Percentiles rank a stretch among this genome's conserved stretches.
Conservation (phyloP, 2,329 filamentous ascomycete genomes). For the Sporothrix schenckii region DNA sequence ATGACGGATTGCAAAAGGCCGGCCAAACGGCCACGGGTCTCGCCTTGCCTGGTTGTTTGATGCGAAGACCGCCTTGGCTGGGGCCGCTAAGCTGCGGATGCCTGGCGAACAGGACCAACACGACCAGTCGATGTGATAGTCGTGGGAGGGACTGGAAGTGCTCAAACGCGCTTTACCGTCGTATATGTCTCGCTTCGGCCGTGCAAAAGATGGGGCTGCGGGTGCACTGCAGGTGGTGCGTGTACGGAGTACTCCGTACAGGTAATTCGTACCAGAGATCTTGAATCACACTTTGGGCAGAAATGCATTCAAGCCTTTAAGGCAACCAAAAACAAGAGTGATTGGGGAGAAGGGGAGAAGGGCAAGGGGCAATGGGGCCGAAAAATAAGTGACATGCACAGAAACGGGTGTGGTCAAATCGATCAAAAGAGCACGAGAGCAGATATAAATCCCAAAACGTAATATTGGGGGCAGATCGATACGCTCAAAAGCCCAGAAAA, state of each 20-base stretch:
- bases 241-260: background rate
- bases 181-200: constrained; percentile 21
- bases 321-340: background rate
- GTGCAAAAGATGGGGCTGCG: constrained; percentile 15
- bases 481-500: constrained; percentile 8
- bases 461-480: constrained; percentile 25
- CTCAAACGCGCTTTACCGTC: constrained; percentile 14
- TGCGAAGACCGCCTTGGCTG: constrained; percentile 24
- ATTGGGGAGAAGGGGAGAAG: background rate
- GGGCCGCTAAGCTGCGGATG: constrained; percentile 24
- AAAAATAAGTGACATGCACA: background rate
- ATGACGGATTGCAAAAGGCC: background rate
- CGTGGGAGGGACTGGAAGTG: background rate
- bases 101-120: constrained; percentile 6
- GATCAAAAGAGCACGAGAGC: constrained; percentile 21
- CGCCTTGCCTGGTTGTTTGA: constrained; percentile 16
- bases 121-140: constrained; percentile 15
- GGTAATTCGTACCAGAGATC: constrained; percentile 13
- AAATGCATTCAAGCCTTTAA: constrained; percentile 25
- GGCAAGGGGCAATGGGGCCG: constrained; percentile 11
- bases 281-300: constrained; percentile 29
- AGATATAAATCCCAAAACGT: background rate
- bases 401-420: constrained; percentile 5
- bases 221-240: constrained; percentile 17
- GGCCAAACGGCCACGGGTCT: constrained; percentile 18